These are phyloP conservation scores for Sporormia fimetaria DNA, from an alignment of 495 filamentous ascomycete species.

Conservation along the genomic window DNA sequence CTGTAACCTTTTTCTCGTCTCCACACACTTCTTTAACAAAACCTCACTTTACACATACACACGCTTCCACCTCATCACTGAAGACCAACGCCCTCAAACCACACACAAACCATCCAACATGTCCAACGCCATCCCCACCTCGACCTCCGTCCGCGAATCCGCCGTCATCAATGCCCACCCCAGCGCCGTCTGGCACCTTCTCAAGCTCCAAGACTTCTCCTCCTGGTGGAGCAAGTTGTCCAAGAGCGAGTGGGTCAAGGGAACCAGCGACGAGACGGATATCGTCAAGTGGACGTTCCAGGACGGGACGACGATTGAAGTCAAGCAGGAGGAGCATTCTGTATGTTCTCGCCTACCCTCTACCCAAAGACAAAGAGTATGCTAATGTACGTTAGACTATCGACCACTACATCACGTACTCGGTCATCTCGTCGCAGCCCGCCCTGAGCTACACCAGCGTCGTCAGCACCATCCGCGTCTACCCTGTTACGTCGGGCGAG, in stretches of 20 bases:
- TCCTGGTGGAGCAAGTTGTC: constrained; percentile 48
- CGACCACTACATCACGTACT: constrained; percentile 61
- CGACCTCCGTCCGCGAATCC: constrained; percentile 51
- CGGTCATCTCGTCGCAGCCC: constrained; percentile 50
- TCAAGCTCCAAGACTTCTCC: constrained; percentile 52
- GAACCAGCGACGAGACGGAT: constrained; percentile 48
- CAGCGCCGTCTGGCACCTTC: constrained; percentile 53
- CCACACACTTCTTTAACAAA: too few species aligned
- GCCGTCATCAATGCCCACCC: constrained; percentile 52
- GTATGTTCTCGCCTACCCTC: constrained; percentile 30
- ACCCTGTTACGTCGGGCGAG: constrained; percentile 48
- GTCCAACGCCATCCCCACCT: constrained; percentile 43
- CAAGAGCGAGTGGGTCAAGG: constrained; percentile 47
- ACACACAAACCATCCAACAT: constrained; percentile 5
- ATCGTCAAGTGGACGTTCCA: constrained; percentile 53
- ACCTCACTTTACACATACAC: too few species aligned
- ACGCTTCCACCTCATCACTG: too few species aligned
- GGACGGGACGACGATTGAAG: constrained; percentile 50
- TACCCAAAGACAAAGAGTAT: neutral
- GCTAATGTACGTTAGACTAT: constrained; percentile 38
- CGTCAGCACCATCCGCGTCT: constrained; percentile 50
- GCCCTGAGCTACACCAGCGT: constrained; percentile 49
- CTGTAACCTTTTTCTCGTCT: too few species aligned
- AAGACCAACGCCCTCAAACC: too few species aligned
- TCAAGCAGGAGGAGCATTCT: constrained; percentile 62